A percentile compares a stretch with the other conserved stretches of the same genome.
Evolutionary conservation across 1,139 yeast genomes (phyloP).

Genomic region (Candida labiduridarum): DNA sequence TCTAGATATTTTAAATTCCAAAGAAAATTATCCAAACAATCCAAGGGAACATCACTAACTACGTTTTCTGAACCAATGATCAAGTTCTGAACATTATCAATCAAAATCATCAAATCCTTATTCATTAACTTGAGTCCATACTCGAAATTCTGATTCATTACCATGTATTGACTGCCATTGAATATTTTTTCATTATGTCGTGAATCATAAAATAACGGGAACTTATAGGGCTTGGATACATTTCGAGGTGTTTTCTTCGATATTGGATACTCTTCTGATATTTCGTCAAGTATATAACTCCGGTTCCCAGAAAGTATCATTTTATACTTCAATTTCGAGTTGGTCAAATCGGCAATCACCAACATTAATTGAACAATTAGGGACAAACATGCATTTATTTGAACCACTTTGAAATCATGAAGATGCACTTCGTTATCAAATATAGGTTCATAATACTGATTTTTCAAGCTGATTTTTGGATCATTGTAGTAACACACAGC

Average conservation of each 20-base stretch:
- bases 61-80: slow-evolving; percentile 11
- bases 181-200: slow-evolving; percentile 24
- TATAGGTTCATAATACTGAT: slow-evolving; percentile 16
- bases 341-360: slow-evolving; percentile 28
- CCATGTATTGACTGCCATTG: slow-evolving; percentile 14
- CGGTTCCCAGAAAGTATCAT: slow-evolving; percentile 28
- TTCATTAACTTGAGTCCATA: slow-evolving; percentile 35
- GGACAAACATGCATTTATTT: slow-evolving; percentile 37
- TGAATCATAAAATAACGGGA: slow-evolving; percentile 34
- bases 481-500: slow-evolving; percentile 32
- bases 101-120: slow-evolving; percentile 31
- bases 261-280: slow-evolving; percentile 19
- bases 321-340: slow-evolving; percentile 29
- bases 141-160: slow-evolving; percentile 36
- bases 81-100: slow-evolving; percentile 25
- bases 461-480: slow-evolving; percentile 12
- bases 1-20: slow-evolving; percentile 46
- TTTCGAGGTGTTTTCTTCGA: slow-evolving; percentile 5
- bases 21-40: slow-evolving; percentile 43
- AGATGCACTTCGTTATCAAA: slow-evolving; percentile 12
- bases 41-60: slow-evolving; percentile 33
- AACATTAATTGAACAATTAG: slow-evolving; percentile 32
- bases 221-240: slow-evolving; percentile 11
- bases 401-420: slow-evolving; percentile 19
- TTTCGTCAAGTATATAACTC: slow-evolving; percentile 31